phyloP scores from a whole-genome alignment of 768 basidiomycete species.

The Tricholoma hemisulphureum region DNA sequence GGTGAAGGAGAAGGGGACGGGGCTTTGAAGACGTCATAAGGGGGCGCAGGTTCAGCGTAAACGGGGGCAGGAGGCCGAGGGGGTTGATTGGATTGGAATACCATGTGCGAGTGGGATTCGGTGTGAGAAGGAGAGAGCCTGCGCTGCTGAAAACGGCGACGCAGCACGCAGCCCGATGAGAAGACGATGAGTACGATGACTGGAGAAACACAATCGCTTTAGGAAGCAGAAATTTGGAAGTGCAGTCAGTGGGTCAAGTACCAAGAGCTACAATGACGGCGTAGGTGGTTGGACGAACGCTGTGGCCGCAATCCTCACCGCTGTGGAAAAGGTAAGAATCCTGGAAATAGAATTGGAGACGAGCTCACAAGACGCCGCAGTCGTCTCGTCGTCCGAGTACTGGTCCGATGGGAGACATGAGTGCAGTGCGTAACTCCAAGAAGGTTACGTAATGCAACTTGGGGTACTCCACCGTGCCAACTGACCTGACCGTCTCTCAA shows the following conservation, averaged over 20 bases:
- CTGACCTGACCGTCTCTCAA: too few species aligned
- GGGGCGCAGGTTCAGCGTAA: conserved; percentile 14
- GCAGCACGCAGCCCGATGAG: background rate
- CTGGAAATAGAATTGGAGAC: background rate
- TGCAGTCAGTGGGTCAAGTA: background rate
- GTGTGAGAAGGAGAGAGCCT: background rate
- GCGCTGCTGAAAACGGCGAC: conserved; percentile 4
- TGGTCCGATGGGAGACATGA: background rate
- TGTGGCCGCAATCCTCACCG: conserved; percentile 2
- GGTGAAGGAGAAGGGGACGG: background rate
- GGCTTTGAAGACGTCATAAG: conserved; percentile 6
- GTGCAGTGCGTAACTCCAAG: background rate
- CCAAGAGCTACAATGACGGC: conserved; percentile 8
- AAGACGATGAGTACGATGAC: conserved; percentile 4
- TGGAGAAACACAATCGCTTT: background rate
- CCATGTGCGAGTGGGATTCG: background rate
- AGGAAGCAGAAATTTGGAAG: background rate
- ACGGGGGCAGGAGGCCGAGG: conserved; percentile 1
- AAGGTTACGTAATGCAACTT: too few species aligned
- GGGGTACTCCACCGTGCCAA: too few species aligned
- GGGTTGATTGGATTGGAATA: background rate
- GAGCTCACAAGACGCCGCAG: conserved; percentile 7
- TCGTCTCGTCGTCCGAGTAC: background rate
- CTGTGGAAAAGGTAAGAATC: background rate
- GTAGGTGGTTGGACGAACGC: conserved; percentile 10